phyloP scores from a whole-genome alignment of 2,329 filamentous ascomycete genomes.

The Hymenoscyphus linearis region DNA sequence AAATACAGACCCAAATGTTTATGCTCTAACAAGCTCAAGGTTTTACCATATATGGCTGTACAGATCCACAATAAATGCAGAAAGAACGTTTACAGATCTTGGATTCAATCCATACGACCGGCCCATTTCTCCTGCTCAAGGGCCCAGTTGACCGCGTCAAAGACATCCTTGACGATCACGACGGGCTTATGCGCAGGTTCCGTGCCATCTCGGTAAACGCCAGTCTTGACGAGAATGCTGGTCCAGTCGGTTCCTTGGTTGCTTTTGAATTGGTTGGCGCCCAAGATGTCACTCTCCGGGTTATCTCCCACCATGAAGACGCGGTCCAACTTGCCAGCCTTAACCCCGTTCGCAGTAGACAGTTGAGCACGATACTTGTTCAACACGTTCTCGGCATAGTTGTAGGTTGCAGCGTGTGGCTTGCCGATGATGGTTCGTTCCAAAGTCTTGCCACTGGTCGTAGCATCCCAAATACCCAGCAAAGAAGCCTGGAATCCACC shows the following conservation, averaged over 20 bases:
- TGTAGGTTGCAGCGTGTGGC: constrained; percentile 70
- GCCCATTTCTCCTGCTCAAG: constrained; percentile 49
- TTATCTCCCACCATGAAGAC: constrained; percentile 96
- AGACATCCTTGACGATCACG: constrained; percentile 66
- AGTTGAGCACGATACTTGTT: constrained; percentile 45
- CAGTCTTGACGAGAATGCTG: constrained; percentile 73
- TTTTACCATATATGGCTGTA: not conserved
- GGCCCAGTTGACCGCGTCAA: constrained; percentile 71
- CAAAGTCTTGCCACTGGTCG: constrained; percentile 58
- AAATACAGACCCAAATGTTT: no score
- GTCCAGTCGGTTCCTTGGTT: constrained; percentile 65
- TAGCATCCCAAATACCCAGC: constrained; percentile 68
- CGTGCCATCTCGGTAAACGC: constrained; percentile 59
- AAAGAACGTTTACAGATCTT: not conserved
- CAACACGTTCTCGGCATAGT: constrained; percentile 73
- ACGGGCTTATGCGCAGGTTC: constrained; percentile 57
- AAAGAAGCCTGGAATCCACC: constrained; percentile 81
- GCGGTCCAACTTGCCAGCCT: constrained; percentile 48
- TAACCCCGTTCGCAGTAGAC: constrained; percentile 21
- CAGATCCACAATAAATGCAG: not conserved
- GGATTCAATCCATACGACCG: not conserved
- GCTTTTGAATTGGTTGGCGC: constrained; percentile 71
- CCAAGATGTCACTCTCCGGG: constrained; percentile 80
- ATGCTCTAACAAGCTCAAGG: no score
- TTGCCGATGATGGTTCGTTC: constrained; percentile 72